Evolutionary conservation across 441 rosid species (phyloP), one percentile per base, ranked within the genome.

Genomic region (Kokia cookei): DNA sequence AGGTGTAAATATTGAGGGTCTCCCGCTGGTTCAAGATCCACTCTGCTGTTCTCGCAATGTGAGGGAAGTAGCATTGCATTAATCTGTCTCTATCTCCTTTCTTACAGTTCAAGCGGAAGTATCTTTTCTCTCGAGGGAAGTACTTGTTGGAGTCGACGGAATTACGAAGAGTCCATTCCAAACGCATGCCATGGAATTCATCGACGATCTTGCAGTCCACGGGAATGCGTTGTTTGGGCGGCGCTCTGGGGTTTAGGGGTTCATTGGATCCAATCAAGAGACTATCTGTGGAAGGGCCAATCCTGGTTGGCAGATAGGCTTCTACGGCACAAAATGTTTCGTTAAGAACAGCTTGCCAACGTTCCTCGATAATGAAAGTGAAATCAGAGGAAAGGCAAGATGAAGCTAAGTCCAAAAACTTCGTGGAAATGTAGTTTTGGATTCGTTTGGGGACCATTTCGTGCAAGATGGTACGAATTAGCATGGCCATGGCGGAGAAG

Each of bases 211-310:
- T 73, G 22, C 76, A 47, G 19, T 73, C 81, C 0, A 74, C 32
- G 0, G 85, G 81, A n/a, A 85, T 54, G 65, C 72, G 77, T 9
- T 78, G 66, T 51, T 85, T 77, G 0, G 84, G 82, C 1, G 79
- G 81, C 0, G 76, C 73, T 2, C 65, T 35, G 12, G 64, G 72
- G 73, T 85, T 84, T 5, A 79, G 68, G 24, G 68, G 75, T 69
- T 82, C 88, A 8, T 79, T 75, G 68, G 76, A 78, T 8, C 88
- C 86, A 0, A 85, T 48, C n/a, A 85, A 79, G 4, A 85, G 78
- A 32, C 61, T 22, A 10, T 69, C 66, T 0, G 85, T 74, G 19
- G 77, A 40, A 17, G 71, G 53, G 17, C 82, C 79, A 0, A 80
- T 29, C 26, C 43, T 58, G n/a, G 85, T 82, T 0, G 85, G 83